Evolutionary conservation across 169 alveolate species (phyloP).

Genomic region (Eimeria falciformis): DNA sequence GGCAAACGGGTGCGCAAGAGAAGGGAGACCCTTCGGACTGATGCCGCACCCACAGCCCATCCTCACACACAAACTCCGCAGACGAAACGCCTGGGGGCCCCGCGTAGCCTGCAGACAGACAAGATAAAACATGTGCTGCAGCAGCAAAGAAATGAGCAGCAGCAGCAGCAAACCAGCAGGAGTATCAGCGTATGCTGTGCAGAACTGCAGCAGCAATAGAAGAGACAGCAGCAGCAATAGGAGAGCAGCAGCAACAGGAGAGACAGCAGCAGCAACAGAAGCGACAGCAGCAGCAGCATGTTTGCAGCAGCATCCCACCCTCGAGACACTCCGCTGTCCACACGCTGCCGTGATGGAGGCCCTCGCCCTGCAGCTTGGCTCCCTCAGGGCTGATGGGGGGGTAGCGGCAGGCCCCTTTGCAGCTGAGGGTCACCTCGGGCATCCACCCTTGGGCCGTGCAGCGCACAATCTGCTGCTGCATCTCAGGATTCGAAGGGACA

Average conservation of each 20-base stretch:
- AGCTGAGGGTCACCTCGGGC: constrained; percentile 3
- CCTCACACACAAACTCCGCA: neutral
- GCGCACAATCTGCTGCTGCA: constrained; percentile 5
- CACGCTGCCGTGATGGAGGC: constrained; percentile 53
- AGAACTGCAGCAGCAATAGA: neutral
- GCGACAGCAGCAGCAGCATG: too few species aligned
- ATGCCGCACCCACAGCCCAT: constrained; percentile 55
- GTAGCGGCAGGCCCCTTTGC: constrained; percentile 49
- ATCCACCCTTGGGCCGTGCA: constrained; percentile 50
- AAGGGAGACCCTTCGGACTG: neutral
- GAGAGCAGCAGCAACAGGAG: neutral
- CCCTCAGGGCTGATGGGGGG: constrained; percentile 38
- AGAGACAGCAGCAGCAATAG: neutral
- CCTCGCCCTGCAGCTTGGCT: constrained; percentile 34
- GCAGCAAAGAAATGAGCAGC: neutral
- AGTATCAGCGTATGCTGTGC: too few species aligned
- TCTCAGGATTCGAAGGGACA: neutral
- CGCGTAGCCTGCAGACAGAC: constrained; percentile 32
- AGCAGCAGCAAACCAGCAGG: neutral
- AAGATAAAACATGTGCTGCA: neutral
- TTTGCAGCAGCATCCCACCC: constrained; percentile 8
- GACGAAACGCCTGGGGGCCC: constrained; percentile 7
- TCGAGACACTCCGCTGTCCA: constrained; percentile 35
- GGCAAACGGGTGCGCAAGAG: constrained; percentile 21
- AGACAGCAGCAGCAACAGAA: neutral